Base-by-base conservation (phyloP, 225 moss, liverwort and hornwort species). In the Polytrichum formosum region DNA sequence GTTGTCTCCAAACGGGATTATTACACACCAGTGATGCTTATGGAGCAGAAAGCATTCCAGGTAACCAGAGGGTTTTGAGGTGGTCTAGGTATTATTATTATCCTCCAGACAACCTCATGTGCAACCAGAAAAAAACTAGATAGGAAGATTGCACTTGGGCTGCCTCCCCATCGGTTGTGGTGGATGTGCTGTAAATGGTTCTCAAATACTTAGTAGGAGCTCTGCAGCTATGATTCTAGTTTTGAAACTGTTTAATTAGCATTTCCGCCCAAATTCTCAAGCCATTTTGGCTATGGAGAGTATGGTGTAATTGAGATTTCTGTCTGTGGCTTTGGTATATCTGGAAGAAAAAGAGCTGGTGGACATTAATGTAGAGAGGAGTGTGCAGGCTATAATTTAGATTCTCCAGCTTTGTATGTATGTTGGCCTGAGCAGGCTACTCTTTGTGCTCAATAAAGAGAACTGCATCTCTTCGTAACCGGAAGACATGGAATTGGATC, bases 401-500 rank as follows among this genome's bases (percentile, higher is more conserved):
- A 13, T 26, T 16, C 13, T 63, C 27, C 62, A 63, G 62, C 62
- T 63, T 63, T 63, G 27, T 26, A 63, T 63, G 62, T 63, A 63
- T 17, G 66, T 25, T 18, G 13, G 66, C 29, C 31, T 53, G 46
- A 33, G 2, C 25, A 20, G 66, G 64, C 28, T 18, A 27, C 64
- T 33, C 29, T 31, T 66, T 46, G 66, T 66, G 25, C 66, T 66
- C 33, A 66, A 66, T 66, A 66, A 66, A 35, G 26, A 63, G 21
- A 63, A 63, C 27, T 1, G 58, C 6, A 20, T 4, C 58, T 58
- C 58, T 8, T 37, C 10, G 3, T 46, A 9, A 46, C 3, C 46
- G 4, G 46, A 46, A 46, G 46, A 13, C 46, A 16, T 46, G 16
- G 13, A 46, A 37, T 10, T 37, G 10, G 37, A 0, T 4, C 16